Evolutionary conservation across 2,329 filamentous ascomycete genomes (phyloP), one percentile per base, ranked within the genome.

Genomic region (Ceratocystis destructans): DNA sequence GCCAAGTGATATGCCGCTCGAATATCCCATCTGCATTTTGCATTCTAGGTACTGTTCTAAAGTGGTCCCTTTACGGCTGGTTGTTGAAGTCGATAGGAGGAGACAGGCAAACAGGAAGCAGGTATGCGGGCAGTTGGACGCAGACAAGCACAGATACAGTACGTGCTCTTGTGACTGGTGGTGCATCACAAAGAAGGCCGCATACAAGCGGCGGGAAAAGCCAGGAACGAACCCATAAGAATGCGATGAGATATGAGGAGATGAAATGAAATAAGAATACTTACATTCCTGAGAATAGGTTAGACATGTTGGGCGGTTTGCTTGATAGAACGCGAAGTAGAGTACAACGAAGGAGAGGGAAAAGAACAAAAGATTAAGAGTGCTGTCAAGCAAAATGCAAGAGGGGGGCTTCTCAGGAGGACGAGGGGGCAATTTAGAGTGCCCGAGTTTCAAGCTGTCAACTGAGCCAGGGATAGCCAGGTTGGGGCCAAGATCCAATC

Each of bases 271-370:
- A 64, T 69, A 66, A 64, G 67, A 67, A 66, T 69, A 82, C 82
- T 81, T 77, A 84, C 82, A 84, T 83, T 75, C 82, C 81, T 72
- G 81, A 83, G 73, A 84, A 83, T 71, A 84, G 76, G 76, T 83
- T 83, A 71, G 82, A 83, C 81, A 83, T 84, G 73, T 71, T 76
- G 71, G 70, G 66, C 65, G 70, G 69, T 37, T 57, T 20, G 37
- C 31, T 59, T 25, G 48, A 59, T 59, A n/a, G 17, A 15, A 31
- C 8, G 8, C n/a, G 25, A n/a, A 33, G 15, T 12, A 25, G 28
- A 53, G 20, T 53, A 53, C 28, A 20, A 25, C 20, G 48, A 53
- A 53, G 48, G 5, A 50, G 5, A 50, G 46, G n/a, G n/a, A 50
- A 50, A 33, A 37, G 45, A 20, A 50, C 44, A 50, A 44, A 55